These are phyloP conservation scores for Ogataea salicorniae DNA, from an alignment of 805 yeast species.

Conservation along the genomic window DNA sequence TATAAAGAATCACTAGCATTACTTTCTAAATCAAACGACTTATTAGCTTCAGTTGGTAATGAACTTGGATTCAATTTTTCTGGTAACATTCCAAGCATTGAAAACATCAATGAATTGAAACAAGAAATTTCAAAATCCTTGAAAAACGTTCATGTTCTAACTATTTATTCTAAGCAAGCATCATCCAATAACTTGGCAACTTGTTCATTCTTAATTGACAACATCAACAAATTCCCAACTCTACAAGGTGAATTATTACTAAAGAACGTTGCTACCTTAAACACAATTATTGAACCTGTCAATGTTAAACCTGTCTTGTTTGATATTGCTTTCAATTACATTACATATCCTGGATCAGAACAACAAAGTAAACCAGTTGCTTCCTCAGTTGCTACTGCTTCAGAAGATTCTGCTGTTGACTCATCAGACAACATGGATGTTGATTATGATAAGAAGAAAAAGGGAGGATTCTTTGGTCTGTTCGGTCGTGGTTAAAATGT, in stretches of 20 bases:
- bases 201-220: constrained; percentile 26
- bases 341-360: constrained; percentile 44
- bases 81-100: constrained; percentile 37
- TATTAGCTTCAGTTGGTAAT: constrained; percentile 5
- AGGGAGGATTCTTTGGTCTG: constrained; percentile 68
- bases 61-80: constrained; percentile 31
- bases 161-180: constrained; percentile 38
- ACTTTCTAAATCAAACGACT: constrained; percentile 28
- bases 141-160: constrained; percentile 39
- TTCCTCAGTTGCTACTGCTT: constrained; percentile 11
- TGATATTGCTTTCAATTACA: constrained; percentile 83
- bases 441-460: constrained; percentile 34
- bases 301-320: constrained; percentile 85
- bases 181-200: constrained; percentile 5
- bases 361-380: constrained; percentile 13
- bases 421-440: constrained; percentile 8
- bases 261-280: constrained; percentile 26
- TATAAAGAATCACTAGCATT: constrained; percentile 46
- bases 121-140: constrained; percentile 15
- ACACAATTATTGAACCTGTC: constrained; percentile 48
- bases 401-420: neutral
- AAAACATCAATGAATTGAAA: constrained; percentile 26
- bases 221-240: constrained; percentile 25
- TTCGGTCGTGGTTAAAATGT: constrained; percentile 44
- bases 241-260: constrained; percentile 25